A percentile compares a stretch with the other conserved stretches of the same genome.
Conservation (phyloP, 768 basidiomycete genomes). For the Hericium rajendrae region DNA sequence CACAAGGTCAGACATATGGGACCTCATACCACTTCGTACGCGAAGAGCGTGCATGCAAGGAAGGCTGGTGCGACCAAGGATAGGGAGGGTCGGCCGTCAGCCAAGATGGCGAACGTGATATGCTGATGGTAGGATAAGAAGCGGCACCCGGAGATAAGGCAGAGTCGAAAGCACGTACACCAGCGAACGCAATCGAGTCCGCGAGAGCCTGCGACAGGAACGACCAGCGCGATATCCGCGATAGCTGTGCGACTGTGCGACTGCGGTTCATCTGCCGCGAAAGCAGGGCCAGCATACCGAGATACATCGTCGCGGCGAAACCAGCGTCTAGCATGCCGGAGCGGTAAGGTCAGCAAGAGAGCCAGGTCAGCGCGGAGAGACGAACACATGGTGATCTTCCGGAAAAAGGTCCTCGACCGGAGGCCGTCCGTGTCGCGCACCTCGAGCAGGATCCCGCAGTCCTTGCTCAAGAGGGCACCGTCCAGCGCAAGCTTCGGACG, state of each 20-base stretch:
- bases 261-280: conserved; percentile 68
- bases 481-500: conserved; percentile 49
- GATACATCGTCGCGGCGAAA: conserved; percentile 53
- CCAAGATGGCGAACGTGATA: conserved; percentile 79
- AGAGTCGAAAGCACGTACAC: conserved; percentile 24
- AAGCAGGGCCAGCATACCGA: conserved; percentile 55
- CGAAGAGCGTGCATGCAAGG: conserved; percentile 66
- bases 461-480: conserved; percentile 64
- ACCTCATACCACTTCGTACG: conserved; percentile 67
- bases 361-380: neutral
- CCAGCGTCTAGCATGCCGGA: conserved; percentile 54
- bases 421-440: conserved; percentile 59
- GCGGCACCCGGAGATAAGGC: neutral
- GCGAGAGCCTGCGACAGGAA: conserved; percentile 72
- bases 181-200: conserved; percentile 80
- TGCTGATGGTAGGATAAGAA: conserved; percentile 31
- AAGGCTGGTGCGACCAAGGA: conserved; percentile 81
- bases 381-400: conserved; percentile 36
- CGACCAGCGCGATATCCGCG: conserved; percentile 74
- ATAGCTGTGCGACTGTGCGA: conserved; percentile 69
- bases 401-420: conserved; percentile 30
- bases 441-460: conserved; percentile 71
- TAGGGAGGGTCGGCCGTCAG: conserved; percentile 73
- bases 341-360: neutral
- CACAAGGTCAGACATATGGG: neutral